These are phyloP conservation scores for Penicillium sp. DNA, from an alignment of 2,329 filamentous ascomycete genomes.

Conservation along the genomic window DNA sequence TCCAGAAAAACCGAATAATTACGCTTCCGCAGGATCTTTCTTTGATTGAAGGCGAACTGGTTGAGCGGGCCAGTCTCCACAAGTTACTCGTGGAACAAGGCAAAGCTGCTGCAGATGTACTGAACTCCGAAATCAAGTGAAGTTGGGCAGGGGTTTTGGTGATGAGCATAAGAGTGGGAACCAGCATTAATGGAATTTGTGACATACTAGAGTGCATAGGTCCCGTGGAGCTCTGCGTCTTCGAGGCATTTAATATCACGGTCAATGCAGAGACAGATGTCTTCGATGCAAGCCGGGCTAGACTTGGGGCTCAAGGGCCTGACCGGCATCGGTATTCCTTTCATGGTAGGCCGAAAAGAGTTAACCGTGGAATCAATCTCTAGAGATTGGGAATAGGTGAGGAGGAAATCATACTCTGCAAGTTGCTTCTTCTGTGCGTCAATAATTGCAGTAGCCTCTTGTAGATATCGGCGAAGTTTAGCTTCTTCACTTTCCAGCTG, in stretches of 20 bases:
- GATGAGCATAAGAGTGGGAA: background rate
- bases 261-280: background rate
- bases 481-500: conserved; percentile 3
- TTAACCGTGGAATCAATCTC: background rate
- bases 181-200: background rate
- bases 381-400: conserved; percentile 9
- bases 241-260: background rate
- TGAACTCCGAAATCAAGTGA: too few relatives aligned
- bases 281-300: background rate
- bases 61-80: too few relatives aligned
- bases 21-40: too few relatives aligned
- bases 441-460: conserved; percentile 6
- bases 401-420: conserved; percentile 12
- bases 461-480: conserved; percentile 4
- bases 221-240: background rate
- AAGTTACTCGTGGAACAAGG: too few relatives aligned
- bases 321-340: background rate
- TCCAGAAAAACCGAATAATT: too few relatives aligned
- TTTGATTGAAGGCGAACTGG: too few relatives aligned
- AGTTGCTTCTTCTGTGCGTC: conserved; percentile 3
- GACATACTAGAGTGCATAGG: background rate
- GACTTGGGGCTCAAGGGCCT: background rate
- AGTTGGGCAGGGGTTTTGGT: too few relatives aligned
- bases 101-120: too few relatives aligned
- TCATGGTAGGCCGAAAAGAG: background rate